Evolutionary conservation across 139 green algal genomes (phyloP).

Genomic region (Chlamydomonas asymmetrica): DNA sequence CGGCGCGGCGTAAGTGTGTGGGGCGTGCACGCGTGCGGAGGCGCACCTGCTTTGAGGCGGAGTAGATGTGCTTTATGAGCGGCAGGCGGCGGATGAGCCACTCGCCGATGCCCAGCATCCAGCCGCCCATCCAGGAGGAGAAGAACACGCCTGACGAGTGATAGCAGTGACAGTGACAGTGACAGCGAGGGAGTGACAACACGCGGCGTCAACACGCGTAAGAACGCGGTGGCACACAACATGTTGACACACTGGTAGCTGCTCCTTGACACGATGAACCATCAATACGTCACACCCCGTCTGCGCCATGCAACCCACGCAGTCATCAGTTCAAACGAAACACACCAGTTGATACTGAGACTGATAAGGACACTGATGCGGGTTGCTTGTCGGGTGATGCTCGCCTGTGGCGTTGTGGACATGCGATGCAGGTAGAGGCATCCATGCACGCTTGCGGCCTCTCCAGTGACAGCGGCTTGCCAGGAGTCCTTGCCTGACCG

Average conservation of each 20-base stretch:
- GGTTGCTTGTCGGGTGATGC: too few species aligned
- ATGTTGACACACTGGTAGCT: background rate
- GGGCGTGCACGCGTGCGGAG: too few species aligned
- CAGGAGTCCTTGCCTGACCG: too few species aligned
- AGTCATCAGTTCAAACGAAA: too few species aligned
- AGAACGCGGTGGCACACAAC: background rate
- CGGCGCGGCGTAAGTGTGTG: too few species aligned
- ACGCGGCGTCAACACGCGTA: background rate
- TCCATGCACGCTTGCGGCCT: too few species aligned
- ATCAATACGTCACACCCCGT: background rate
- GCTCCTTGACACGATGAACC: constrained; percentile 3
- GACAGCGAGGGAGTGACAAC: background rate
- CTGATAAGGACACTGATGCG: too few species aligned
- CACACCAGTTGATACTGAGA: too few species aligned
- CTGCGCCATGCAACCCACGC: too few species aligned
- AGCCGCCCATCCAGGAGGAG: constrained; percentile 83
- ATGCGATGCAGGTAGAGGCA: too few species aligned
- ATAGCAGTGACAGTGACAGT: background rate
- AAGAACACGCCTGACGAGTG: constrained; percentile 69
- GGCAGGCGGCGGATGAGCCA: constrained; percentile 91
- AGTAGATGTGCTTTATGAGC: constrained; percentile 95
- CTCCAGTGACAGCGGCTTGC: too few species aligned
- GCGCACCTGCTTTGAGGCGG: constrained; percentile 89
- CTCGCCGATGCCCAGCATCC: constrained; percentile 81
- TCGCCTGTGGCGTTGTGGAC: too few species aligned